phyloP scores from a whole-genome alignment of 176 grass and related monocot species.

The Ensete ventricosum region DNA sequence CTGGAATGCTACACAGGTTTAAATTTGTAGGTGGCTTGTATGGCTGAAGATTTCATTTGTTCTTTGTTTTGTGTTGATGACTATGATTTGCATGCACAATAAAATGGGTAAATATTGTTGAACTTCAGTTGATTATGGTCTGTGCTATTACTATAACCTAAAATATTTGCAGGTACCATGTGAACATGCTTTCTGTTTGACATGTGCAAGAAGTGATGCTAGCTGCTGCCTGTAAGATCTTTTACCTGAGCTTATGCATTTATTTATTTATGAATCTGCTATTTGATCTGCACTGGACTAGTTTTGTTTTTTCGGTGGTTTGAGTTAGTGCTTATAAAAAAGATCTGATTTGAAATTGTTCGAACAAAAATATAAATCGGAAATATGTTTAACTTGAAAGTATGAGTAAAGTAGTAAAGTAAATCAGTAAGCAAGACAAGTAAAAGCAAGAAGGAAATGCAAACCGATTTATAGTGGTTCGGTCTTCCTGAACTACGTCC shows the following conservation, averaged over 20 bases:
- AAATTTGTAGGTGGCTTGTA: not conserved
- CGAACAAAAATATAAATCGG: too few species aligned
- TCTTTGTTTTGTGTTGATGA: not conserved
- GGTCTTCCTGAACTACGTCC: too few species aligned
- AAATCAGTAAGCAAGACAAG: too few species aligned
- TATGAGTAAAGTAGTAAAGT: too few species aligned
- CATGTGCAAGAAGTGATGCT: slow-evolving; percentile 89
- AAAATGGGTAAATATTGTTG: not conserved
- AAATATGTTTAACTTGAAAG: too few species aligned
- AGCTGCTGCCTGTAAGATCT: slow-evolving; percentile 91
- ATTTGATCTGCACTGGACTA: not conserved
- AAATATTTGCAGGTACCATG: slow-evolving; percentile 25
- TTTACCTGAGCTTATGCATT: not conserved
- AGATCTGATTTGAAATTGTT: too few species aligned
- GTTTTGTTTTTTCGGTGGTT: not conserved
- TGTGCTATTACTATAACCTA: not conserved
- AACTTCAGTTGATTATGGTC: not conserved
- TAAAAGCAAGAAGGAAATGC: too few species aligned
- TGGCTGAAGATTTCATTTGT: not conserved
- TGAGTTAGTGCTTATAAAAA: too few species aligned
- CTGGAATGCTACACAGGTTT: not conserved
- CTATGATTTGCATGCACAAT: not conserved
- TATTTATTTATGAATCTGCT: not conserved
- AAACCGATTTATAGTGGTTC: too few species aligned
- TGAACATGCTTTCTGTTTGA: slow-evolving; percentile 89